phyloP scores from a whole-genome alignment of 1,139 yeast species.

The Eremothecium cymbalariae region DNA sequence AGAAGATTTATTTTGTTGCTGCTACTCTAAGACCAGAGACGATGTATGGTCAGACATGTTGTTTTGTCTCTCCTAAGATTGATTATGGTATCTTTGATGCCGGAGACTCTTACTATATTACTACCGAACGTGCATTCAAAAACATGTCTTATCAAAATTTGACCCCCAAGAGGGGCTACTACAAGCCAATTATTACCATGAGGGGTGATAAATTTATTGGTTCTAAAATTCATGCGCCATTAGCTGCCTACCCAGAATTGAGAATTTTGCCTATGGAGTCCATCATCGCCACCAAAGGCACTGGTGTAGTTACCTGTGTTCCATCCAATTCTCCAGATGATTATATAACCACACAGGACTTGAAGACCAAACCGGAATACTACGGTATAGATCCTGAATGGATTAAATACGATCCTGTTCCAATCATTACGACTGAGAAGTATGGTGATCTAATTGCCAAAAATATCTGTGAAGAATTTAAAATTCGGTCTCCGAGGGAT shows the following conservation, averaged over 20 bases:
- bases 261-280: conserved; percentile 97
- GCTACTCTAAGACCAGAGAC: conserved; percentile 99
- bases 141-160: conserved; percentile 94
- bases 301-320: conserved; percentile 98
- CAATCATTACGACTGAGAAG: conserved; percentile 70
- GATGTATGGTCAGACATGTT: conserved; percentile 97
- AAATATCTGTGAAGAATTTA: conserved; percentile 71
- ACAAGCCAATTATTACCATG: conserved; percentile 50
- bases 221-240: conserved; percentile 78
- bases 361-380: conserved; percentile 84
- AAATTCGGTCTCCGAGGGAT: conserved; percentile 94
- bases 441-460: conserved; percentile 91
- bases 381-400: conserved; percentile 80
- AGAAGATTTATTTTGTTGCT: conserved; percentile 77
- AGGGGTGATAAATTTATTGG: conserved; percentile 76
- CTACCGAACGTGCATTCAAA: conserved; percentile 96
- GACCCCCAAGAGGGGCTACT: conserved; percentile 82
- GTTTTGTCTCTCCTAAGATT: conserved; percentile 94
- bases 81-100: conserved; percentile 87
- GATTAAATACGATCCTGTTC: conserved; percentile 67
- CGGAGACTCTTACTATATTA: conserved; percentile 72
- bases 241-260: conserved; percentile 60
- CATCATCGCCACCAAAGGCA: conserved; percentile 89
- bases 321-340: conserved; percentile 99
- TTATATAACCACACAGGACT: conserved; percentile 74